These are phyloP conservation scores for Avena eriantha DNA, from an alignment of 176 grass and related monocot species.

Conservation along the genomic window DNA sequence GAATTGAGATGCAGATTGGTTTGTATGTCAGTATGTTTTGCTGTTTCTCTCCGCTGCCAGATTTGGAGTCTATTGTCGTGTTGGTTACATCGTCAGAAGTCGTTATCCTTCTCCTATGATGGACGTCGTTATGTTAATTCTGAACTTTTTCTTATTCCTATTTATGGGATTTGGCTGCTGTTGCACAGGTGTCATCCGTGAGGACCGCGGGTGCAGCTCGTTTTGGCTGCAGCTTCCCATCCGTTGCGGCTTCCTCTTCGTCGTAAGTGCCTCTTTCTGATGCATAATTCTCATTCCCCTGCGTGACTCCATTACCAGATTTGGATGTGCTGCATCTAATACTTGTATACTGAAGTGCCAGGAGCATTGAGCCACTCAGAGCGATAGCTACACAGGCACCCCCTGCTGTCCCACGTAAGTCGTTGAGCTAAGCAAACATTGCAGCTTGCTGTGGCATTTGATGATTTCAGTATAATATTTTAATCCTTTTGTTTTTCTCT, in stretches of 20 bases:
- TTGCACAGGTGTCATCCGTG: conserved; percentile 37
- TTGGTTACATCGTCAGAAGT: neutral
- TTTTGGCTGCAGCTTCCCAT: conserved; percentile 41
- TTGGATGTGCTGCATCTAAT: neutral
- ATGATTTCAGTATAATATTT: neutral
- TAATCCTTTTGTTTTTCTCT: conserved; percentile 27
- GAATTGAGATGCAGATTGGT: neutral
- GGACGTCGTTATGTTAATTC: neutral
- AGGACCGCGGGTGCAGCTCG: conserved; percentile 35
- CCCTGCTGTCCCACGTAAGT: conserved; percentile 71
- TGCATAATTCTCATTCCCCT: neutral
- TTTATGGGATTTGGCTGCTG: conserved; percentile 17
- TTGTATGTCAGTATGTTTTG: neutral
- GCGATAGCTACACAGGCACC: conserved; percentile 79
- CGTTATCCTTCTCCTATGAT: neutral
- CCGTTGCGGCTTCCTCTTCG: conserved; percentile 29
- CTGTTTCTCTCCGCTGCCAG: neutral
- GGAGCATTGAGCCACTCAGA: conserved; percentile 67
- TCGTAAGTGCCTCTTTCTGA: conserved; percentile 27
- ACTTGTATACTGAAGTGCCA: conserved; percentile 45
- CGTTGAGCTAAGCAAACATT: conserved; percentile 15
- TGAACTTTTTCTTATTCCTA: neutral
- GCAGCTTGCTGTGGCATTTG: neutral
- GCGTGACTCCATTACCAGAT: neutral
- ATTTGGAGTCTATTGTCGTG: neutral